Evolutionary conservation across 306 rosid species (phyloP).

Genomic region (Cajanus cajan): DNA sequence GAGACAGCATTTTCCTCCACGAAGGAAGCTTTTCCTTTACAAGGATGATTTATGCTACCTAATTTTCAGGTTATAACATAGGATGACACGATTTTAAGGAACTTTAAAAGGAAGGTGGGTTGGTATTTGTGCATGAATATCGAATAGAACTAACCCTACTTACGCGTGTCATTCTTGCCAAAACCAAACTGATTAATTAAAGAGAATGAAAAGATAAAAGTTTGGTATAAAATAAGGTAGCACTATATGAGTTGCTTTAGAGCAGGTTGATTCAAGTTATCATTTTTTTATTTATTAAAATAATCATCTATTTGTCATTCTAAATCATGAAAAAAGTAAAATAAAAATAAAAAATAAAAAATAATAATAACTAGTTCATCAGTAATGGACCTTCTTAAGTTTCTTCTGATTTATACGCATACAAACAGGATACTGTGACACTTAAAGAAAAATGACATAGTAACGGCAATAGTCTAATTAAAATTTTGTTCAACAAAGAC

Average conservation of each 20-base stretch:
- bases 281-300: background rate
- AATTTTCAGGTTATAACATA: conserved; percentile 12
- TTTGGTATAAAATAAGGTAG: background rate
- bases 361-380: no score
- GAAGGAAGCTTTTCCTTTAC: conserved; percentile 9
- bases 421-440: no score
- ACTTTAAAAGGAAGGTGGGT: conserved; percentile 9
- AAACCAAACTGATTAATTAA: background rate
- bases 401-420: no score
- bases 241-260: background rate
- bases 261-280: background rate
- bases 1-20: conserved; percentile 14
- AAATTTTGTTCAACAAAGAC: no score
- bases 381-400: no score
- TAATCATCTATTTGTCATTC: background rate
- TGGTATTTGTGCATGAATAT: background rate
- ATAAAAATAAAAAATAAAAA: no score
- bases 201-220: no score
- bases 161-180: background rate
- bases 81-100: background rate
- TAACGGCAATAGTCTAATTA: no score
- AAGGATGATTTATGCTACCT: conserved; percentile 8
- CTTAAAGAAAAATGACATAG: no score
- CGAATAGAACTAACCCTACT: background rate
- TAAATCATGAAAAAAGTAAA: background rate